Evolutionary conservation across 306 rosid genomes (phyloP), one percentile per base, ranked within the genome.

Genomic region (Dalbergia cultrata): DNA sequence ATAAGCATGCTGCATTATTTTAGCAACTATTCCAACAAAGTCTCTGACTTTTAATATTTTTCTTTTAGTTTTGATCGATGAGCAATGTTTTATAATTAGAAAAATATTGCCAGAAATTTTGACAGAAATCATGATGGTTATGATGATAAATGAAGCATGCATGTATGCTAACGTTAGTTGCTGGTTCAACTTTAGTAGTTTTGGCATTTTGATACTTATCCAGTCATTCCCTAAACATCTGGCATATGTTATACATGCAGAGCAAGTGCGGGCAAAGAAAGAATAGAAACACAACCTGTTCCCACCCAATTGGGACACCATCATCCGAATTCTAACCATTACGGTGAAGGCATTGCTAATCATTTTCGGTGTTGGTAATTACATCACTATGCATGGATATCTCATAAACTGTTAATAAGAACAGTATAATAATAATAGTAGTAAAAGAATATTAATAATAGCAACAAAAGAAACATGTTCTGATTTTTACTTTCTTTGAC

Each of bases 291-390:
- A 10, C 2, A 1, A 72, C 12, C 11, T 11, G 26, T 72, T 77
- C 68, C 90, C 90, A 54, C 87, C 79, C 35, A 83, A 80, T 49
- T 80, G 90, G 85, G 81, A 43, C 67, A 35, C 39, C 14, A 4
- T 47, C 19, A 76, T 83, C 45, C 12, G 67, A 31, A 39, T 83
- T 11, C 70, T 77, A 16, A 54, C 31, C 75, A 19, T 73, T 26
- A 11, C 54, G 14, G 17, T 83, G 85, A 86, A 83, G 84, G 44
- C 49, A 17, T 72, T 80, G 60, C 83, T 83, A 68, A 73, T 86
- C 68, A 13, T 86, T 63, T 83, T 44, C 0, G 90, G 90, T 26
- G 60, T 73, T 35, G 87, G 90, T 83, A 83, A 57, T 82, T 43
- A 37, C 53, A 67, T 67, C 66, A 67, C 31, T 3, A 26, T 26